Evolutionary conservation across 1,284 basidiomycete genomes (phyloP).

Genomic region (Cryptococcus sp.): DNA sequence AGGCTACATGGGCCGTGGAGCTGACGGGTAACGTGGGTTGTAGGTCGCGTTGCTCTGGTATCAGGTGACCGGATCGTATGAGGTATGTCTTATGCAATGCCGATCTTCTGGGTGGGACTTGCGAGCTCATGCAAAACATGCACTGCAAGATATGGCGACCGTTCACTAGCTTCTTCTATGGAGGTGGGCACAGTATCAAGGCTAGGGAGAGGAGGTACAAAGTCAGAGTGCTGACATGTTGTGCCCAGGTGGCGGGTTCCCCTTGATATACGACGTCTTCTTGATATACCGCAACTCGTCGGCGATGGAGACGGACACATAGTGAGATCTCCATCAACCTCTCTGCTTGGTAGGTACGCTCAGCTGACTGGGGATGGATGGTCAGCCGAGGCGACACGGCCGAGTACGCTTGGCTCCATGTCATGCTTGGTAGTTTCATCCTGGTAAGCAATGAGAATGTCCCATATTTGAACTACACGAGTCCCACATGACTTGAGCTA

Average conservation of each 20-base stretch:
- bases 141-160: constrained; percentile 40
- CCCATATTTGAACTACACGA: not conserved
- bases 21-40: not conserved
- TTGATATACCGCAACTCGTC: constrained; percentile 46
- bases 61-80: constrained; percentile 19
- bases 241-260: constrained; percentile 33
- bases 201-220: not conserved
- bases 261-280: constrained; percentile 45
- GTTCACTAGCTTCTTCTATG: constrained; percentile 43
- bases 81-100: constrained; percentile 17
- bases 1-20: not conserved
- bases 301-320: constrained; percentile 36
- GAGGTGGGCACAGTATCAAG: constrained; percentile 22
- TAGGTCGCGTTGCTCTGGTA: constrained; percentile 32
- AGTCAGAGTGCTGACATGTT: not conserved
- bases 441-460: constrained; percentile 17
- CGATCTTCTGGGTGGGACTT: not conserved
- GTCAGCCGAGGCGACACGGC: constrained; percentile 35
- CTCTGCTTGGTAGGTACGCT: not conserved
- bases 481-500: not conserved
- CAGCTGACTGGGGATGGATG: not conserved
- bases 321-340: constrained; percentile 15
- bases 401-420: constrained; percentile 44
- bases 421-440: constrained; percentile 35
- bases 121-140: not conserved